Base-by-base conservation (phyloP, 2,329 filamentous ascomycete species). In the Neopestalotiopsis clavispora region DNA sequence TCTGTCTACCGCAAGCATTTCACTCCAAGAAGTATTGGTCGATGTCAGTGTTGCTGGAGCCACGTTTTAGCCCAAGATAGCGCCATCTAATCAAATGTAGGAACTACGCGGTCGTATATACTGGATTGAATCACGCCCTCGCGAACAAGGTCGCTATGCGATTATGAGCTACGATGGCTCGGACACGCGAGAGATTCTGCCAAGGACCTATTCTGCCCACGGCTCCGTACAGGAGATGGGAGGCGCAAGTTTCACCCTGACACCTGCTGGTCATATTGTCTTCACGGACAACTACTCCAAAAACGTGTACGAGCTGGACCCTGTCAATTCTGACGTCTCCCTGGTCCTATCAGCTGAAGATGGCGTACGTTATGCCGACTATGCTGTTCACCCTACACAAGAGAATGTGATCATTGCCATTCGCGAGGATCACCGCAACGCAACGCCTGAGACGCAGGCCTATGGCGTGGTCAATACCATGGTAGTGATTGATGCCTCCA, bases 361-460 rank as follows among this genome's bases (percentile, higher is more conserved):
- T 32, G 57, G 57, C 4, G 14, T 60, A 38, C 57, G 57, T 9
- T 60, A 60, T 17, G 57, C 28, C 32, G 57, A 38, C 57, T 34
- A 14, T 13, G 10, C 28, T 17, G 57, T 60, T 17, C 57, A 60
- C 4, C 57, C 57, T 9, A 10, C 14, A 14, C 28, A 60, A 2
- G 57, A 60, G 14, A 17, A 60, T 20, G 28, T 60, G 57, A 38
- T 60, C 14, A 14, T 60, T 14, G 57, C 57, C 12, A 38, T 38
- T 60, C 28, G 32, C 6, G 57, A 60, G 32, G 57, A 60, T 60
- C 57, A 60, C n/a, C 57, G 57, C 28, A 38, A 60, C 3, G 57
- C 57, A 28, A 60, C 57, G 7, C 57, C 57, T 4, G 28, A 32
- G 57, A 60, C 57, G 17, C 57, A 60, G 57, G 28, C 57, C n/a